A percentile compares a stretch with the other conserved stretches of the same genome.
Conservation (phyloP, 2,329 filamentous ascomycete species). For the Beauveria pseudobassiana region DNA sequence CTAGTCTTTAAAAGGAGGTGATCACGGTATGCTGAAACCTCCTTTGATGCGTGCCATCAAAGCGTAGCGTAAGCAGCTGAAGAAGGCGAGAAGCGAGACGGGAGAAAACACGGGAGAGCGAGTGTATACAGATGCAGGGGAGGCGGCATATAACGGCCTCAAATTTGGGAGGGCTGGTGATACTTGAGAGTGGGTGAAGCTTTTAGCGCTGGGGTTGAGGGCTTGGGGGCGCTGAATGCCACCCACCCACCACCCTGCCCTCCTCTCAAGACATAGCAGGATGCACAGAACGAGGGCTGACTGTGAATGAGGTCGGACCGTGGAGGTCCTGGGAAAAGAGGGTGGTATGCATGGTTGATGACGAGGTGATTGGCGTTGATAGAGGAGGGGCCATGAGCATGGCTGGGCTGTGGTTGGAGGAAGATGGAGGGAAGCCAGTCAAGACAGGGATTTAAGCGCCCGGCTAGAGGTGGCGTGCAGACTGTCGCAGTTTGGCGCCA, state of each 20-base stretch:
- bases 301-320: not conserved
- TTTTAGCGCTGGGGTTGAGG: slow-evolving; percentile 2
- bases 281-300: not conserved
- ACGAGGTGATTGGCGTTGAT: slow-evolving; percentile 5
- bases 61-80: not conserved
- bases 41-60: slow-evolving; percentile 29
- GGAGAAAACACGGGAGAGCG: not conserved
- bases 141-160: slow-evolving; percentile 3
- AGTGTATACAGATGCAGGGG: not conserved
- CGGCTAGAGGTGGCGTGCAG: slow-evolving; percentile 1
- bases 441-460: slow-evolving; percentile 11
- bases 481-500: not conserved
- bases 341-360: not conserved
- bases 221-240: not conserved
- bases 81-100: not conserved
- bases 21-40: slow-evolving; percentile 31
- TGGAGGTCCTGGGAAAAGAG: not conserved
- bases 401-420: not conserved
- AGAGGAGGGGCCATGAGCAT: slow-evolving; percentile 6
- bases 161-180: slow-evolving; percentile 7
- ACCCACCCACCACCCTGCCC: not conserved
- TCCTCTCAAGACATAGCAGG: not conserved
- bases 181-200: slow-evolving; percentile 1
- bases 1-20: slow-evolving; percentile 25
- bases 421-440: not conserved